phyloP scores from a whole-genome alignment of 768 basidiomycete genomes.

The Dictyophora rubrovolvata region DNA sequence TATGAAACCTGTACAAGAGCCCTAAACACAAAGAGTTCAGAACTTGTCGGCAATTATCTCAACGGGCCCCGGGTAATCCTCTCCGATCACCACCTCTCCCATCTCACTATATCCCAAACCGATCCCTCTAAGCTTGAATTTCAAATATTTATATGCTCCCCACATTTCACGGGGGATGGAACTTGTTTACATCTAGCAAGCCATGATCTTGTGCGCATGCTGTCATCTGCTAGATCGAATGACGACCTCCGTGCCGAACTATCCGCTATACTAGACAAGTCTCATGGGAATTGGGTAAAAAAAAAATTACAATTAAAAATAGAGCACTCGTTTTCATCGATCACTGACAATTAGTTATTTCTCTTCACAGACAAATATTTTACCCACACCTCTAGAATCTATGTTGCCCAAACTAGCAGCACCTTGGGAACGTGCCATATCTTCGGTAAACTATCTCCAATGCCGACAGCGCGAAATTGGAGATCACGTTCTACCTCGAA shows the following conservation, averaged over 20 bases:
- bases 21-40: background rate
- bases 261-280: background rate
- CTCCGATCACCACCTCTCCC: background rate
- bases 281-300: background rate
- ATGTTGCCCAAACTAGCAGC: background rate
- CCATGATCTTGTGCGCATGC: background rate
- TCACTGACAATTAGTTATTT: background rate
- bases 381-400: slow-evolving; percentile 5
- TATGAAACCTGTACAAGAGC: background rate
- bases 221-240: background rate
- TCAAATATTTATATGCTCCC: slow-evolving; percentile 1
- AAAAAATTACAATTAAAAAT: no score
- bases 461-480: slow-evolving; percentile 2
- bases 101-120: slow-evolving; percentile 1
- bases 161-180: slow-evolving; percentile 4
- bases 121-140: background rate
- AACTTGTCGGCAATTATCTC: slow-evolving; percentile 3
- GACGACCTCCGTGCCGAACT: background rate
- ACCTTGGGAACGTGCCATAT: background rate
- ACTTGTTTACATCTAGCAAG: background rate
- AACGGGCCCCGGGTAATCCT: slow-evolving; percentile 1
- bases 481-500: background rate
- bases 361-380: background rate
- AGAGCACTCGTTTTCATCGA: background rate
- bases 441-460: background rate